Evolutionary conservation across 139 green algal species (phyloP).

Genomic region (Choricystis sp.): DNA sequence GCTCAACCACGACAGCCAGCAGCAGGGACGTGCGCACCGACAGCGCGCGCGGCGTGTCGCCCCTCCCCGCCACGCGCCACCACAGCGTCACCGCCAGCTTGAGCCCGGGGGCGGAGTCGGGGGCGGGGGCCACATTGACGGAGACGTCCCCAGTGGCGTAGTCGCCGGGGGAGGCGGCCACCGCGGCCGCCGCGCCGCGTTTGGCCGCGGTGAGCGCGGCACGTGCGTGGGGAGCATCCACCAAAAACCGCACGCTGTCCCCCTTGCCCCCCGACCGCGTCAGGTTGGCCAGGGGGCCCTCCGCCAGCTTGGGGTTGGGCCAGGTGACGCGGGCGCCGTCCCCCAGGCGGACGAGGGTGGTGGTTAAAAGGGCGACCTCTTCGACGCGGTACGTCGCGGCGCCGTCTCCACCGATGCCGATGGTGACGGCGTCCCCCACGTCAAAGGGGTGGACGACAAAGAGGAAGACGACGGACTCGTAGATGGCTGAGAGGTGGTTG

Average conservation of each 20-base stretch:
- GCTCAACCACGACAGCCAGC: no score
- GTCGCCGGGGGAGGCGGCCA: not conserved
- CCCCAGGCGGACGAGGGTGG: not conserved
- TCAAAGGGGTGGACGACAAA: slow-evolving; percentile 61
- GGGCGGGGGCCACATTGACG: slow-evolving; percentile 7
- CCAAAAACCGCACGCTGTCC: not conserved
- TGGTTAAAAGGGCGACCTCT: not conserved
- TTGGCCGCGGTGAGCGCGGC: not conserved
- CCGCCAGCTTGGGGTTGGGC: not conserved
- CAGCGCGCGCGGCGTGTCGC: no score
- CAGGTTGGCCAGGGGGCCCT: not conserved
- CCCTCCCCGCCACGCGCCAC: no score
- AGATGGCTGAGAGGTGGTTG: slow-evolving; percentile 29
- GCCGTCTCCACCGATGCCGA: not conserved
- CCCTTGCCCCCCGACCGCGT: not conserved
- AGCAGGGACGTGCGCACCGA: no score
- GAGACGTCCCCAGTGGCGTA: not conserved
- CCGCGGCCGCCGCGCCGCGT: no score
- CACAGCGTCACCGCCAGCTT: not conserved
- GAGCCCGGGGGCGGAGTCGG: not conserved
- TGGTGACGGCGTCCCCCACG: slow-evolving; percentile 36
- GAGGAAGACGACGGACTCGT: slow-evolving; percentile 48
- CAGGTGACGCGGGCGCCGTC: not conserved
- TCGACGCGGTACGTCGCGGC: not conserved
- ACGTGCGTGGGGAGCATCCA: not conserved